Base-by-base conservation (phyloP, 805 yeast species). In the Candida suzukii region DNA sequence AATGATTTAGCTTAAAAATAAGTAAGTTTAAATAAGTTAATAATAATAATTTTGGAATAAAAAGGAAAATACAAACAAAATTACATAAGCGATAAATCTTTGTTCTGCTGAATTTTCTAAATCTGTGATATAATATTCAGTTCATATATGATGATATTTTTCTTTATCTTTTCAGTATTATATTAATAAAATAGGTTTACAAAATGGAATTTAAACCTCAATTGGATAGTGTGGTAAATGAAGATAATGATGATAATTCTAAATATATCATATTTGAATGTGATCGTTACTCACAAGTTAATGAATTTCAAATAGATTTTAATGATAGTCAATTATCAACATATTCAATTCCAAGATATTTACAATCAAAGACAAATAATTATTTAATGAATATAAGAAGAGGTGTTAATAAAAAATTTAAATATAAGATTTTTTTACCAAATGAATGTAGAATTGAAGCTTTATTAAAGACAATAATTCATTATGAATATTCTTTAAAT, bases 221-320 rank as follows among this genome's bases (percentile, higher is more conserved):
- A n/a, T n/a, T n/a, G n/a, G n/a, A n/a, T n/a, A 50, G 49, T 43
- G 55, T 56, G 11, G 45, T 46, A 37, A 53, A 50, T 33, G 36
- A 58, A 35, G 55, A 51, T 34, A 49, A 44, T 18, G 61, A 56
- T 33, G 5, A 32, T 51, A 37, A 55, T 7, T n/a, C 37, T 18
- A 21, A 3, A 3, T 34, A n/a, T 28, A 21, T 50, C 20, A 46
- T 45, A 20, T 41, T 47, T 11, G 56, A 56, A 19, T 48, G 48
- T 37, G 3, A 49, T n/a, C 14, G 37, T 34, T 34, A 34, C n/a
- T 14, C 28, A 7, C 37, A 34, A n/a, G 14, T 14, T 5, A 21
- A 11, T 12, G 13, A 5, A 21, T 14, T 5, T n/a, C 14, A 21
- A 13, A n/a, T 34, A 3, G 28, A 21, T 4, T 34, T 34, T 18